A percentile compares a stretch with the other conserved stretches of the same genome.
phyloP scores from a whole-genome alignment of 495 filamentous ascomycete genomes.

The Penicillium coprophilum region DNA sequence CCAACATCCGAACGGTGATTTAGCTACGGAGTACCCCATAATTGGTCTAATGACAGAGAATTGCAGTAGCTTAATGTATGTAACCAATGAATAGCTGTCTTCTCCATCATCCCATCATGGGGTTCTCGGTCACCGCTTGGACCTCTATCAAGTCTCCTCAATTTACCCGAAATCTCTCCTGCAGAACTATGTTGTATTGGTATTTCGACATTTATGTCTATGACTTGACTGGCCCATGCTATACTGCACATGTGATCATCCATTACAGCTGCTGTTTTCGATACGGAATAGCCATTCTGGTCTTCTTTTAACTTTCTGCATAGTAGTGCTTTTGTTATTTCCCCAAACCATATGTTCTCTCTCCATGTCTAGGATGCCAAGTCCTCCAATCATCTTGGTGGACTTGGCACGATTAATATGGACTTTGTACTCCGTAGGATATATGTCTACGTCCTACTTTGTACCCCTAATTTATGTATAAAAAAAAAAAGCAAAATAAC shows the following conservation, averaged over 20 bases:
- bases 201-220: neutral
- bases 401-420: neutral
- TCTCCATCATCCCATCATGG: neutral
- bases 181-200: neutral
- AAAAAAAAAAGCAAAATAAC: neutral
- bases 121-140: neutral
- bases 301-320: neutral
- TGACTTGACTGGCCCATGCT: neutral
- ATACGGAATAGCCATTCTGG: constrained; percentile 12
- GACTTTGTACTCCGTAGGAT: neutral
- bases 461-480: neutral
- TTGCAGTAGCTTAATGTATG: neutral
- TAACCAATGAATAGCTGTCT: neutral
- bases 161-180: neutral
- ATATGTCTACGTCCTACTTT: too few species aligned
- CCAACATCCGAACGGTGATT: constrained; percentile 12
- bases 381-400: neutral
- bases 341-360: neutral
- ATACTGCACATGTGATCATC: neutral
- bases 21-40: constrained; percentile 6
- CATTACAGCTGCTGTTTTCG: constrained; percentile 16
- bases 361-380: neutral
- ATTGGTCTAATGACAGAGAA: neutral
- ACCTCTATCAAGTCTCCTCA: neutral
- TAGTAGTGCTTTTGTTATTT: neutral